Percentiles rank a stretch among this genome's conserved stretches.
Conservation (phyloP, 305 asterid species). For the Stenogyne calaminthoides region DNA sequence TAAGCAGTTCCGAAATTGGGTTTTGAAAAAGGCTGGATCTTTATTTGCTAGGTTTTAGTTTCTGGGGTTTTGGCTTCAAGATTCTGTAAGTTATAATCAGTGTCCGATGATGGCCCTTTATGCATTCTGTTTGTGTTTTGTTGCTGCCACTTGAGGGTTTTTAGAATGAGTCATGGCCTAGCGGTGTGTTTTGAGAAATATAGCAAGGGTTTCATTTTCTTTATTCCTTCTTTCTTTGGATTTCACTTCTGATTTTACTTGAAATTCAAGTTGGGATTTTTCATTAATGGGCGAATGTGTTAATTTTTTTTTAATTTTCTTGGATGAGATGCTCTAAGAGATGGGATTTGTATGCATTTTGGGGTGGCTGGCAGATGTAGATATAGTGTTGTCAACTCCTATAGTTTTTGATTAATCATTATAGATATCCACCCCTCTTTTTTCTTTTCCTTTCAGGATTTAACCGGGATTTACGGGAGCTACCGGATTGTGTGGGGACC, state of each 20-base stretch:
- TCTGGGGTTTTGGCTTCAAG: conserved; percentile 25
- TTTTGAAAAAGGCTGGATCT: conserved; percentile 24
- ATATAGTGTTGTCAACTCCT: conserved; percentile 1
- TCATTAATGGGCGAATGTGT: background rate
- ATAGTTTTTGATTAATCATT: conserved; percentile 1
- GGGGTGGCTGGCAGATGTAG: background rate
- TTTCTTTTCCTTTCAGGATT: background rate
- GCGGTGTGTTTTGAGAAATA: conserved; percentile 8
- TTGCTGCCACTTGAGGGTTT: background rate
- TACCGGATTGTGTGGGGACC: conserved; percentile 8
- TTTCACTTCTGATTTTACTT: conserved; percentile 24
- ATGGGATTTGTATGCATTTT: background rate
- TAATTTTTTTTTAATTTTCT: background rate
- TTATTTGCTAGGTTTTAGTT: conserved; percentile 8
- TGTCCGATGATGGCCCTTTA: conserved; percentile 9
- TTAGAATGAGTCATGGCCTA: background rate
- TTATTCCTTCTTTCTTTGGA: background rate
- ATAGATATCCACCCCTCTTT: background rate
- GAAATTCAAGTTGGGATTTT: conserved; percentile 22
- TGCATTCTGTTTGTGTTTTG: background rate
- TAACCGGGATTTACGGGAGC: background rate
- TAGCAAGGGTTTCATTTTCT: conserved; percentile 18
- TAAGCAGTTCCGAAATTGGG: background rate
- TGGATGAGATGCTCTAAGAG: background rate
- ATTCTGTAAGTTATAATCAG: background rate